Evolutionary conservation across 2,329 filamentous ascomycete genomes (phyloP), one percentile per base, ranked within the genome.

Genomic region (Colletotrichum siamense): DNA sequence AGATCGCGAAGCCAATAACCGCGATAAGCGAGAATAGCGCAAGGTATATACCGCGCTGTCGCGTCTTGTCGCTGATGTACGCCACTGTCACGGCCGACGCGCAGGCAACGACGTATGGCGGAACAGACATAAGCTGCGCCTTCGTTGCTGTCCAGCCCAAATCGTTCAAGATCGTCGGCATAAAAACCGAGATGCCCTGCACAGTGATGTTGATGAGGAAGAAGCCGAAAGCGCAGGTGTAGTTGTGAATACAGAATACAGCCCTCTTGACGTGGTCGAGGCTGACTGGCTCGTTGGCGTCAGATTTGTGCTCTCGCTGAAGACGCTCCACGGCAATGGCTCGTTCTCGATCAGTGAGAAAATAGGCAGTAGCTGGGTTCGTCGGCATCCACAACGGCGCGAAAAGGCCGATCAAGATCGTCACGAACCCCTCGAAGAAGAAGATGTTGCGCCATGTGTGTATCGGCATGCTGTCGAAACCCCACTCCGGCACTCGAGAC

Each of bases 151-250:
- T 81, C 84, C 85, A 88, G 26, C 84, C 81, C 32, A 88, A 79
- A 32, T 88, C 84, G 22, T 78, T 81, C n/a, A 89, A 81, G 67
- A 89, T 86, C n/a, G 87, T 88, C 15, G 87, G 87, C 80, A 88
- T 83, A 79, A 89, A 89, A n/a, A 88, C 86, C 10, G 87, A 88
- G 15, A 89, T 79, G 2, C 87, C 87, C 77, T 92, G 90, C 3
- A 92, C 90, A 1, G 90, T 91, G 79, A 92, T 89, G 82, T 92
- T 92, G 84, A 91, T 89, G 79, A 88, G 84, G 83, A 92, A 91
- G 85, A 92, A 92, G 8, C 90, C 90, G 7, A 88, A 80, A 2
- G 89, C 90, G 80, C 90, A 92, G 55, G 91, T 88, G 80, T 90
- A 89, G 83, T 91, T 92, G 83, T 91, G 91, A 80, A 92, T 87